These are phyloP conservation scores for Gamsiella multidivaricata DNA, from an alignment of 192 early-diverging fungal genomes.

Conservation along the genomic window DNA sequence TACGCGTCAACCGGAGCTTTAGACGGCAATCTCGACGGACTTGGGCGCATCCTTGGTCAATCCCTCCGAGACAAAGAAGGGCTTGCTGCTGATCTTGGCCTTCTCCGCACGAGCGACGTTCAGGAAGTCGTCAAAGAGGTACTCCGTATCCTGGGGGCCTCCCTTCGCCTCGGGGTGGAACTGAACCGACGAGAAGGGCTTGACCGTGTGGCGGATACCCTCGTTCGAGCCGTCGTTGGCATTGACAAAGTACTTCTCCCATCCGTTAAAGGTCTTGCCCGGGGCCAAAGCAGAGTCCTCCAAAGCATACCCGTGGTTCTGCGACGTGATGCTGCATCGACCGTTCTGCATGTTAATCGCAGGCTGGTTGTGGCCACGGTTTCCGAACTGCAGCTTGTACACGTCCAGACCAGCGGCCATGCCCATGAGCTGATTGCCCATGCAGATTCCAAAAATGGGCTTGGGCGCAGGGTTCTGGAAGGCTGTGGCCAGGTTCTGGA, in stretches of 20 bases:
- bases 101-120: constrained; percentile 73
- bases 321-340: constrained; percentile 91
- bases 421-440: constrained; percentile 94
- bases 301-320: constrained; percentile 95
- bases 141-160: constrained; percentile 92
- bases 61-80: constrained; percentile 33
- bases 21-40: constrained; percentile 35
- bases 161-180: constrained; percentile 97
- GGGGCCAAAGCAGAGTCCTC: constrained; percentile 74
- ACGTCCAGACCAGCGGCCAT: constrained; percentile 87
- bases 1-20: not conserved
- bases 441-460: constrained; percentile 98
- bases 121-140: constrained; percentile 88
- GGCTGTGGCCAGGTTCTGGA: constrained; percentile 75
- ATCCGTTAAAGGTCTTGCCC: constrained; percentile 84
- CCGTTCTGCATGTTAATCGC: constrained; percentile 80
- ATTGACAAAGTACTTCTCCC: constrained; percentile 91
- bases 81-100: constrained; percentile 40
- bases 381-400: constrained; percentile 93
- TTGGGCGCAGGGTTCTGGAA: constrained; percentile 67
- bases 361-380: constrained; percentile 98
- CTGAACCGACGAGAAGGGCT: constrained; percentile 88
- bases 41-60: constrained; percentile 26
- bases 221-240: constrained; percentile 97
- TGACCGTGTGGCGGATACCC: constrained; percentile 80